Percentiles rank a stretch among this genome's conserved stretches.
Conservation (phyloP, 2,329 filamentous ascomycete species). For the Claviceps purpurea region DNA sequence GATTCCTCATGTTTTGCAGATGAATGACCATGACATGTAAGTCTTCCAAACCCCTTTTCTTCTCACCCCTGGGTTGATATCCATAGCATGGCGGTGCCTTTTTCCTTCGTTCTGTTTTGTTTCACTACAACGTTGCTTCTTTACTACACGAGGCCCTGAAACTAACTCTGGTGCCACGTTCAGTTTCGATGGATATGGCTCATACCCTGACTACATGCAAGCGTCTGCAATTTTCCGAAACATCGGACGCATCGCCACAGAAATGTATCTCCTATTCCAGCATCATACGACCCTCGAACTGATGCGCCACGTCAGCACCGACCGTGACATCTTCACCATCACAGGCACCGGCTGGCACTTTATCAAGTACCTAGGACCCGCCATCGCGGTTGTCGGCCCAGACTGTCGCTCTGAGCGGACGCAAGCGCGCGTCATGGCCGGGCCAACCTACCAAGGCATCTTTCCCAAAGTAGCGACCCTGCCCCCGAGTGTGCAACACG, state of each 20-base stretch:
- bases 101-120: background rate
- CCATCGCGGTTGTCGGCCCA: conserved; percentile 76
- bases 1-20: conserved; percentile 83
- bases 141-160: background rate
- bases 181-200: conserved; percentile 93
- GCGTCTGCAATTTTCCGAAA: conserved; percentile 97
- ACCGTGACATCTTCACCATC: conserved; percentile 87
- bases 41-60: conserved; percentile 16
- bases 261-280: conserved; percentile 97
- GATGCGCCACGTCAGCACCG: conserved; percentile 74
- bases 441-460: conserved; percentile 90
- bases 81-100: background rate
- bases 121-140: background rate
- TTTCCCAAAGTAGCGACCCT: conserved; percentile 91
- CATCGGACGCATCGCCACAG: conserved; percentile 84
- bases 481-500: conserved; percentile 88
- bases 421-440: conserved; percentile 83
- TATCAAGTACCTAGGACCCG: conserved; percentile 87
- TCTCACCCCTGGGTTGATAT: too few relatives aligned
- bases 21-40: conserved; percentile 97
- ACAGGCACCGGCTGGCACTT: conserved; percentile 99
- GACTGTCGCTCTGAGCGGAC: conserved; percentile 89
- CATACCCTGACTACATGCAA: conserved; percentile 97
- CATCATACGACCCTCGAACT: conserved; percentile 95
- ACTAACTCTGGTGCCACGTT: background rate